phyloP scores from a whole-genome alignment of 1,284 basidiomycete genomes.

The Ceratorhiza oryzae-sativae region DNA sequence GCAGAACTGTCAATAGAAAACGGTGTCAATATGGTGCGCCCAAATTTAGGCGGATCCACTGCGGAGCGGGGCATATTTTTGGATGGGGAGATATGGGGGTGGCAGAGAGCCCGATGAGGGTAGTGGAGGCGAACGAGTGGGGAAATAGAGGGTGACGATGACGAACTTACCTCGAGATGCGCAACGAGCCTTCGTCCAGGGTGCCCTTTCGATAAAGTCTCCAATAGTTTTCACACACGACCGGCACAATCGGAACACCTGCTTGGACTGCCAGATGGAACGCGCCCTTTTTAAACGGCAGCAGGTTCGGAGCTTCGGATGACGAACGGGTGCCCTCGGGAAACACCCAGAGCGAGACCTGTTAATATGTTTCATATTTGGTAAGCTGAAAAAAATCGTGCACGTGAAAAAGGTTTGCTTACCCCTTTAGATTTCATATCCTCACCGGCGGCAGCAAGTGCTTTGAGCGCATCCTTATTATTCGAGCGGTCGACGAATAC shows the following conservation, averaged over 20 bases:
- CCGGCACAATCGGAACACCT: conserved; percentile 86
- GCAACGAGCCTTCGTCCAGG: conserved; percentile 80
- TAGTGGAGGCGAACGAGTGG: conserved; percentile 16
- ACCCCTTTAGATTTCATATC: conserved; percentile 75
- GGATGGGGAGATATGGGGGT: background rate
- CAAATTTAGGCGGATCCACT: background rate
- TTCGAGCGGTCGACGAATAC: conserved; percentile 94
- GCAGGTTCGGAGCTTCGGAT: conserved; percentile 68
- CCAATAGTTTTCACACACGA: conserved; percentile 96
- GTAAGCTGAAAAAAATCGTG: conserved; percentile 1
- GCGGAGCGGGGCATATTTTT: background rate
- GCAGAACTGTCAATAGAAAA: conserved; percentile 65
- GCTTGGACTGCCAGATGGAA: conserved; percentile 95
- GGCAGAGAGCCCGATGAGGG: background rate
- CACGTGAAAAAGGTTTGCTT: conserved; percentile 44
- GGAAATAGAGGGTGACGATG: conserved; percentile 27
- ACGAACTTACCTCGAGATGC: conserved; percentile 75
- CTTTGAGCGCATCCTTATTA: conserved; percentile 73
- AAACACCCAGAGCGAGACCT: conserved; percentile 88
- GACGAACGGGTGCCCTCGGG: conserved; percentile 90
- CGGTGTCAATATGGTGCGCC: conserved; percentile 13
- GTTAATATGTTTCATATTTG: conserved; percentile 38
- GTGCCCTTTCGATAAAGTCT: conserved; percentile 78
- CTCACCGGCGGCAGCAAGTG: conserved; percentile 79
- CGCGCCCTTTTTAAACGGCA: conserved; percentile 97